These are phyloP conservation scores for Amyloporia xantha DNA, from an alignment of 768 basidiomycete genomes.

Conservation along the genomic window DNA sequence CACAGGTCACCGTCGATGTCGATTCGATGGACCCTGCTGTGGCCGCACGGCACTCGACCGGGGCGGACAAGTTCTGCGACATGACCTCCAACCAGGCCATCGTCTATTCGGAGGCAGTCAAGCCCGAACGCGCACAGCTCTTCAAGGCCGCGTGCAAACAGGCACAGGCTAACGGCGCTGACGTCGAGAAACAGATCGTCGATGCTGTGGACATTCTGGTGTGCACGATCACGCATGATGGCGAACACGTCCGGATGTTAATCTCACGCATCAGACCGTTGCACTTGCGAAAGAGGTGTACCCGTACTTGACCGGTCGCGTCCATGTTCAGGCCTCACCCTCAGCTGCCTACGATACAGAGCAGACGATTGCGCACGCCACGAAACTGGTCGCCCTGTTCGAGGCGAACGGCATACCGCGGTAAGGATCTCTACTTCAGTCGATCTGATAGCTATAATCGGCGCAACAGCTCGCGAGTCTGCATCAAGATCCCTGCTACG, in stretches of 20 bases:
- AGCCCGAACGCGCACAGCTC: slow-evolving; percentile 26
- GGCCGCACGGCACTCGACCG: slow-evolving; percentile 27
- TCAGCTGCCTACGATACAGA: slow-evolving; percentile 34
- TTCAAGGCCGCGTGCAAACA: slow-evolving; percentile 28
- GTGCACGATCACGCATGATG: slow-evolving; percentile 8
- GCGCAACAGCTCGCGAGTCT: slow-evolving; percentile 39
- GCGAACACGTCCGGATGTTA: not conserved
- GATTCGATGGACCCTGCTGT: slow-evolving; percentile 43
- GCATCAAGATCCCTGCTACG: slow-evolving; percentile 55
- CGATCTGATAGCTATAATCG: too few relatives aligned
- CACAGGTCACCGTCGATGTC: slow-evolving; percentile 34
- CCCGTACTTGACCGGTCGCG: slow-evolving; percentile 35
- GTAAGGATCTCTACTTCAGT: slow-evolving; percentile 22
- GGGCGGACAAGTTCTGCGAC: slow-evolving; percentile 29
- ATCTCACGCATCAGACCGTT: slow-evolving; percentile 29
- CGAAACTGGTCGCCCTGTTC: slow-evolving; percentile 34
- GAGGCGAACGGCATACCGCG: slow-evolving; percentile 36
- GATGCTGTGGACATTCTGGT: slow-evolving; percentile 36
- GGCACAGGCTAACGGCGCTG: slow-evolving; percentile 13
- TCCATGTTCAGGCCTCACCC: slow-evolving; percentile 40
- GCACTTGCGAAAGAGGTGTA: slow-evolving; percentile 37
- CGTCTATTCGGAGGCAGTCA: slow-evolving; percentile 29
- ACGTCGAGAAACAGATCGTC: slow-evolving; percentile 23
- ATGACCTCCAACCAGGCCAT: slow-evolving; percentile 50
- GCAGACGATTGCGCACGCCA: slow-evolving; percentile 37